phyloP scores from a whole-genome alignment of 1,284 basidiomycete species.

The Singerocomus inundabilis region DNA sequence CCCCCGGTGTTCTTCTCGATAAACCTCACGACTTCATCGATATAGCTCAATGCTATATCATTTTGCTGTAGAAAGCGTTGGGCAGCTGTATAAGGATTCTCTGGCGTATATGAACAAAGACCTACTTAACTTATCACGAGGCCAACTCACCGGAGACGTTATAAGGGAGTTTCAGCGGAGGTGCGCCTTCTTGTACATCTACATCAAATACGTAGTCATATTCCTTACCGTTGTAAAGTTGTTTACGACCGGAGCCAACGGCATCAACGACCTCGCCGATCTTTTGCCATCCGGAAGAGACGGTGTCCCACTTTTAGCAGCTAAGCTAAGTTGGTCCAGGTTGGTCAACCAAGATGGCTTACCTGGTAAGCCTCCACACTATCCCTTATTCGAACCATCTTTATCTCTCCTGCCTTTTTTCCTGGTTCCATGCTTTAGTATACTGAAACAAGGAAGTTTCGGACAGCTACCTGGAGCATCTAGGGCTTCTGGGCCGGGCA shows the following conservation, averaged over 20 bases:
- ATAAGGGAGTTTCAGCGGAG: slow-evolving; percentile 93
- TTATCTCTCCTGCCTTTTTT: slow-evolving; percentile 88
- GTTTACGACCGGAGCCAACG: slow-evolving; percentile 83
- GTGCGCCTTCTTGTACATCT: slow-evolving; percentile 90
- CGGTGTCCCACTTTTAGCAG: slow-evolving; percentile 68
- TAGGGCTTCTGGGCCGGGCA: slow-evolving; percentile 85
- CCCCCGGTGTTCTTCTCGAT: slow-evolving; percentile 91
- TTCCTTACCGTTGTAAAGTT: slow-evolving; percentile 88
- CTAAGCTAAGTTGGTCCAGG: background rate
- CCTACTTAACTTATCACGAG: slow-evolving; percentile 3
- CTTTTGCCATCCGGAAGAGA: slow-evolving; percentile 78
- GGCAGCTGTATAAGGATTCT: slow-evolving; percentile 91
- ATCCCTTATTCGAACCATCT: slow-evolving; percentile 82
- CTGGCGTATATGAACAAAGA: slow-evolving; percentile 40
- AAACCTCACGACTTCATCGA: slow-evolving; percentile 91
- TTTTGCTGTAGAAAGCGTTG: slow-evolving; percentile 86
- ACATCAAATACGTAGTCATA: slow-evolving; percentile 99
- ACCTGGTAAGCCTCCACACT: slow-evolving; percentile 88
- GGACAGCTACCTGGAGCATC: slow-evolving; percentile 54
- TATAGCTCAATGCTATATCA: slow-evolving; percentile 79
- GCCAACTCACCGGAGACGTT: slow-evolving; percentile 72
- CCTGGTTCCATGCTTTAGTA: slow-evolving; percentile 46
- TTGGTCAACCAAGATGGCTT: slow-evolving; percentile 17
- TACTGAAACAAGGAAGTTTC: background rate
- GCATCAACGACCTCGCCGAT: slow-evolving; percentile 96